Percentiles rank a stretch among this genome's conserved stretches.
Evolutionary conservation across 257 asterid species (phyloP).

Genomic region (Jacaranda copaia): DNA sequence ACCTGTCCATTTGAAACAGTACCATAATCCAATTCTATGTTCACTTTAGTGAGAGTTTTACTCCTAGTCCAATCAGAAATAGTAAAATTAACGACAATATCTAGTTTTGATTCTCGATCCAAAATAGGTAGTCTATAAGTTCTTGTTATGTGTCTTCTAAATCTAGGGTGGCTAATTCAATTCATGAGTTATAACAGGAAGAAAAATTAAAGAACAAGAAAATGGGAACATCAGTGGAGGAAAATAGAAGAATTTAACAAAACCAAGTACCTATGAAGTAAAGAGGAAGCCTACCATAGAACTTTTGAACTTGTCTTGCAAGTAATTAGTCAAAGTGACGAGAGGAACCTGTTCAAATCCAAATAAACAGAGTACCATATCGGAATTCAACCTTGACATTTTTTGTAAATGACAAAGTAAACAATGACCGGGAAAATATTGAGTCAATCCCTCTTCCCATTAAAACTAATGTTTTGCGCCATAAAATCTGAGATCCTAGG

Average conservation of each 20-base stretch:
- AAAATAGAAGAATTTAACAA: conserved; percentile 11
- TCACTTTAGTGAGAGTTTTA: conserved; percentile 7
- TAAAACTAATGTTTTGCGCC: not conserved
- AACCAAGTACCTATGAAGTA: conserved; percentile 10
- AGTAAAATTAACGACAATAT: too few relatives aligned
- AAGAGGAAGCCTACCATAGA: conserved; percentile 72
- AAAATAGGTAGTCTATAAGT: too few relatives aligned
- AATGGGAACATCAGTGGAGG: not conserved
- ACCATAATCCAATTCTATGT: not conserved
- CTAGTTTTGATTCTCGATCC: too few relatives aligned
- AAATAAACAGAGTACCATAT: conserved; percentile 18
- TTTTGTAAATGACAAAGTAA: not conserved
- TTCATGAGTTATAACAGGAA: too few relatives aligned
- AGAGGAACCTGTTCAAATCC: conserved; percentile 77
- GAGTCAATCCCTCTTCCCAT: not conserved
- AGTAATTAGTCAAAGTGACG: conserved; percentile 78
- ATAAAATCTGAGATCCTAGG: not conserved
- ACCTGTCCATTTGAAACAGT: not conserved
- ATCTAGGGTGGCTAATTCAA: too few relatives aligned
- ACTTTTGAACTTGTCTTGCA: conserved; percentile 86
- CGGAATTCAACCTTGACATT: conserved; percentile 22
- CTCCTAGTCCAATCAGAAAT: not conserved
- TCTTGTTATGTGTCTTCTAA: too few relatives aligned
- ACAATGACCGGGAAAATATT: not conserved
- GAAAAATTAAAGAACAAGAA: not conserved